Evolutionary conservation across 2,329 filamentous ascomycete species (phyloP).

Genomic region (Fonsecaea monophora): DNA sequence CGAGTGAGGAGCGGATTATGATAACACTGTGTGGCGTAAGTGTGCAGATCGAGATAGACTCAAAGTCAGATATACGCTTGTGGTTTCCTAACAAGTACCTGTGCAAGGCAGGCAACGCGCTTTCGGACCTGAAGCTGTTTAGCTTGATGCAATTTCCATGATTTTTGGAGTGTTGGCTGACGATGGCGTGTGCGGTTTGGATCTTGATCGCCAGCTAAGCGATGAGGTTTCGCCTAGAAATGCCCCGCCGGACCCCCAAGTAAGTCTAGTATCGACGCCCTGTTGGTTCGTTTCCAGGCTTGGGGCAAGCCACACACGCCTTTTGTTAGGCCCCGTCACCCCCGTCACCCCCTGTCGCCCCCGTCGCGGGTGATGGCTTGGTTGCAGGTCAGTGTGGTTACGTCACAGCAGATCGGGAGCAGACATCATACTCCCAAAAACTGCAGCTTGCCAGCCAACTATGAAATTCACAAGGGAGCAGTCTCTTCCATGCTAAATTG

Average conservation of each 20-base stretch:
- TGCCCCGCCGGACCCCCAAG: neutral
- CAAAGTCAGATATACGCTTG: neutral
- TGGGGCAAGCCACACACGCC: slow-evolving; percentile 18
- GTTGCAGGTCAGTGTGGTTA: neutral
- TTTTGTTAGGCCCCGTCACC: neutral
- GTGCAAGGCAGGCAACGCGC: neutral
- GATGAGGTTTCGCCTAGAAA: slow-evolving; percentile 14
- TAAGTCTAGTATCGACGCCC: neutral
- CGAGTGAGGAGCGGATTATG: neutral
- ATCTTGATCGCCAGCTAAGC: slow-evolving; percentile 22
- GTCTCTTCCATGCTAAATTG: neutral
- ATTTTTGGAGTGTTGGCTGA: slow-evolving; percentile 10
- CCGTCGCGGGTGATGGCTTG: neutral
- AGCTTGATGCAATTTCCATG: slow-evolving; percentile 9
- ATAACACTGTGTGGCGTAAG: slow-evolving; percentile 1
- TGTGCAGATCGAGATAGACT: slow-evolving; percentile 3
- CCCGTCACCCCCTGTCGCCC: neutral
- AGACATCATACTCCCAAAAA: slow-evolving; percentile 11
- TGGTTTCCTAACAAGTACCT: neutral
- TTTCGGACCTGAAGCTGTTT: neutral
- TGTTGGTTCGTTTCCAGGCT: slow-evolving; percentile 9
- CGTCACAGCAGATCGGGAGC: slow-evolving; percentile 10
- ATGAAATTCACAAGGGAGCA: slow-evolving; percentile 9
- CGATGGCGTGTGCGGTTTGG: slow-evolving; percentile 11
- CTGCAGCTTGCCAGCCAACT: neutral